Evolutionary conservation across 1,139 yeast species (phyloP), one percentile per base, ranked within the genome.

Genomic region (Taphrina betulina): DNA sequence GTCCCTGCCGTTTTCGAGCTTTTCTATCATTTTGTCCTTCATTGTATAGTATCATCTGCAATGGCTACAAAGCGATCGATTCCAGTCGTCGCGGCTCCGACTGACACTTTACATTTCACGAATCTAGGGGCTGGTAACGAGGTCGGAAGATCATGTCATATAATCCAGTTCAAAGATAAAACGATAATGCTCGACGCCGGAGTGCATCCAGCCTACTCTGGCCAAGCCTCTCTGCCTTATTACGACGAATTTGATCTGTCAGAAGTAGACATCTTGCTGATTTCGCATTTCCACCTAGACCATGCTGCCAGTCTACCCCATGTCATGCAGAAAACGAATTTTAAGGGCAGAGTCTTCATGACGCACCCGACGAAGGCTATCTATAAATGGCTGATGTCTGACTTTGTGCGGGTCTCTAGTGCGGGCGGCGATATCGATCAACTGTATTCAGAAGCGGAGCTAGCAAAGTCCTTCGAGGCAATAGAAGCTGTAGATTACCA

Each of bases 71-170:
- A 50, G 37, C 54, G 54, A 4, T 23, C 46, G 17, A 33, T 34
- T 5, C 24, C 19, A 5, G 26, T 22, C 22, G 14, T 10, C 14
- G n/a, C 50, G 5, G 38, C 60, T 20, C 57, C 59, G 29, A 53
- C 60, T 22, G 75, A 73, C 57, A 60, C 65, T 41, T 68, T 88
- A 67, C 80, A 80, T 68, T 92, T 92, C 73, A 81, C 87, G 60
- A 92, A 95, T 31, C 78, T 92, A n/a, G 99, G 99, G n/a, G 99
- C 97, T n/a, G 95, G 98, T 63, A 88, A 85, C 65, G 99, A 92
- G 68, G 99, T 92, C 7, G 99, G 99, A 3, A 74, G 99, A 60
- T 87, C 96, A 44, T 92, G 97, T 68, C 98, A 92, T 67, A 83
- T 92, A 57, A 76, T 92, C 54, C 92, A 87, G 63, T 90, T 85